Evolutionary conservation across 805 yeast species (phyloP), one percentile per base, ranked within the genome.

Genomic region (Yarrowia sp.): DNA sequence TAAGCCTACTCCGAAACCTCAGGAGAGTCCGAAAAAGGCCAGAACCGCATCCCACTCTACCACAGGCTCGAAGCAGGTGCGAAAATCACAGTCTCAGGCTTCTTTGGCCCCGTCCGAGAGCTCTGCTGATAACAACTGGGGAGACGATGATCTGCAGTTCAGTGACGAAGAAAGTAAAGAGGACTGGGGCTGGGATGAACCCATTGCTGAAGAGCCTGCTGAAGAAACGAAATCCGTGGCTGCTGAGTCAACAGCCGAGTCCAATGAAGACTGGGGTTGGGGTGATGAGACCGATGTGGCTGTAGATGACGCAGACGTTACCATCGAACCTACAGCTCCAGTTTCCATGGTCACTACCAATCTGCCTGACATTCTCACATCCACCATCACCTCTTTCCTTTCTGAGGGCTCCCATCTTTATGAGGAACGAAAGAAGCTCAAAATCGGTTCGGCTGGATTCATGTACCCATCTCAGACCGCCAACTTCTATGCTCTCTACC

Each of bases 181-280:
- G 43, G 43, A 66, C 46, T 55, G 68, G 52, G 50, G 68, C 5
- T 55, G 55, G 66, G 50, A 24, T 4, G 65, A 55, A 14, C 42
- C 58, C 9, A 55, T 42, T 9, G 69, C 55, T 13, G 68, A 53
- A 49, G 68, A 40, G n/a, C 44, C 63, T 13, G 55, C 67, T 5
- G 70, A 68, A 9, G 52, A 47, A n/a, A n/a, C 52, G 9, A 47
- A 47, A 7, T 47, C 52, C 4, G 61, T 58, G 0, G 71, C 66
- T n/a, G 65, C 60, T 20, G 42, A 20, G 10, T 24, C 56, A 4
- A 68, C 49, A 9, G 52, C 58, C 8, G 58, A 52, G 10, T 55
- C 61, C 38, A 30, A 53, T 12, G 74, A 71, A 5, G 71, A 69
- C 30, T 71, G 74, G 73, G 73, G 71, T 8, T 71, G 73, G 74